Evolutionary conservation across 257 asterid species (phyloP).

Genomic region (Ligustrum vulgare): DNA sequence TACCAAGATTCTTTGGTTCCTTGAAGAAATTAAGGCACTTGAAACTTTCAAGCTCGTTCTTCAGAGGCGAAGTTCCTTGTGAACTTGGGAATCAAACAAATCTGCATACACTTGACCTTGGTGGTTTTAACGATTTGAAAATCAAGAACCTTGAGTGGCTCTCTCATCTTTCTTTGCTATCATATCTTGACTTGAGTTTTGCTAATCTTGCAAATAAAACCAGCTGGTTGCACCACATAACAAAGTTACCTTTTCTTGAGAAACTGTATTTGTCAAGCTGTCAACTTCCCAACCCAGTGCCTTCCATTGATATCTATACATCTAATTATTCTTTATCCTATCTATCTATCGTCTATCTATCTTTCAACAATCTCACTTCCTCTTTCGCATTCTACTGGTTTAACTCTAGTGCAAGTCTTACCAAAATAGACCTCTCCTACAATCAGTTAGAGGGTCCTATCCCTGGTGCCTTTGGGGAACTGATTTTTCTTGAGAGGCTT

Average conservation of each 20-base stretch:
- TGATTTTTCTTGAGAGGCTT: slow-evolving; percentile 11
- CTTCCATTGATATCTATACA: not conserved
- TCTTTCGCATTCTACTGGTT: slow-evolving; percentile 18
- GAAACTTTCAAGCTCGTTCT: not conserved
- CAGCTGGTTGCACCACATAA: not conserved
- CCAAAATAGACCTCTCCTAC: slow-evolving; percentile 10
- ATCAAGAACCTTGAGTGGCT: slow-evolving; percentile 15
- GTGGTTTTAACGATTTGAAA: not conserved
- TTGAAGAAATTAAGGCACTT: not conserved
- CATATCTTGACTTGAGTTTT: not conserved
- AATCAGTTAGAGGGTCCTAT: slow-evolving; percentile 29
- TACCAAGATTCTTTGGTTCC: slow-evolving; percentile 13
- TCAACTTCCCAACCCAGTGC: not conserved
- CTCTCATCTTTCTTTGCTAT: slow-evolving; percentile 7
- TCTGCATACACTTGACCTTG: slow-evolving; percentile 11
- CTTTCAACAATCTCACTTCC: slow-evolving; percentile 7
- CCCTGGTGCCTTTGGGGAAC: slow-evolving; percentile 28
- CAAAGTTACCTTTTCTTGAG: slow-evolving; percentile 13
- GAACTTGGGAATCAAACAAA: slow-evolving; percentile 22
- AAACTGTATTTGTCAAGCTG: slow-evolving; percentile 6
- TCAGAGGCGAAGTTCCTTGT: slow-evolving; percentile 10
- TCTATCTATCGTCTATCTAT: not conserved
- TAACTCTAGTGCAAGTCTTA: slow-evolving; percentile 4
- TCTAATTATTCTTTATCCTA: not conserved
- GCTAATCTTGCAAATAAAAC: not conserved